These are phyloP conservation scores for Fusarium staphyleae DNA, from an alignment of 2,329 filamentous ascomycete species.

Conservation along the genomic window DNA sequence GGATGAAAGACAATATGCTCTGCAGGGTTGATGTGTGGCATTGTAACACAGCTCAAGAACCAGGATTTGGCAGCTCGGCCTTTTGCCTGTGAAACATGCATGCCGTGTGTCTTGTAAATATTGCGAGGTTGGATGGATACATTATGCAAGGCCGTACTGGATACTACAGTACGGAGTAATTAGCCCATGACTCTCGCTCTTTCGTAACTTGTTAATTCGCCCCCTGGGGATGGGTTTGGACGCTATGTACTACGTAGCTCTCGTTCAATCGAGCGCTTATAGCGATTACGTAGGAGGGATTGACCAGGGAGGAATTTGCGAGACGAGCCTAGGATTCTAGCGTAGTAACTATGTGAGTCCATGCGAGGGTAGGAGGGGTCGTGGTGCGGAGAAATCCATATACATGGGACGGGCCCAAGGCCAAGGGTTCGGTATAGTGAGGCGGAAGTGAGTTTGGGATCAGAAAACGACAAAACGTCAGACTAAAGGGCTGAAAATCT, in stretches of 20 bases:
- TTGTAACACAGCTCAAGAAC: conserved; percentile 7
- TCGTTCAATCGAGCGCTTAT: too few relatives aligned
- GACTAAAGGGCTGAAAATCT: conserved; percentile 3
- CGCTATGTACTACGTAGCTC: too few relatives aligned
- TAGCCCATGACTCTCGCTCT: too few relatives aligned
- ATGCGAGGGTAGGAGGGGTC: background rate
- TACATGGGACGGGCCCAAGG: too few relatives aligned
- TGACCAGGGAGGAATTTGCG: too few relatives aligned
- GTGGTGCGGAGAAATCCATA: background rate
- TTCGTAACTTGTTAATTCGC: too few relatives aligned
- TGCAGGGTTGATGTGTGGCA: conserved; percentile 19
- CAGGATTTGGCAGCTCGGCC: conserved; percentile 3
- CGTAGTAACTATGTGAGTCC: background rate
- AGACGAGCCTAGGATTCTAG: background rate
- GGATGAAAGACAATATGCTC: too few relatives aligned
- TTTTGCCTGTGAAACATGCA: conserved; percentile 35
- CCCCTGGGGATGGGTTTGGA: too few relatives aligned
- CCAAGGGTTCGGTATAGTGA: too few relatives aligned
- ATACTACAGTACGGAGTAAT: too few relatives aligned
- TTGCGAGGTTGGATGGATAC: conserved; percentile 3
- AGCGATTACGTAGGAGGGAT: too few relatives aligned
- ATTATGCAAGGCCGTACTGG: background rate
- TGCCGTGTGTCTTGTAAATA: too few relatives aligned
- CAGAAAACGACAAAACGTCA: background rate
- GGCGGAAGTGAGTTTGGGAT: background rate